These are phyloP conservation scores for Pseudogymnoascus pannorum DNA, from an alignment of 2,329 filamentous ascomycete species.

Conservation along the genomic window DNA sequence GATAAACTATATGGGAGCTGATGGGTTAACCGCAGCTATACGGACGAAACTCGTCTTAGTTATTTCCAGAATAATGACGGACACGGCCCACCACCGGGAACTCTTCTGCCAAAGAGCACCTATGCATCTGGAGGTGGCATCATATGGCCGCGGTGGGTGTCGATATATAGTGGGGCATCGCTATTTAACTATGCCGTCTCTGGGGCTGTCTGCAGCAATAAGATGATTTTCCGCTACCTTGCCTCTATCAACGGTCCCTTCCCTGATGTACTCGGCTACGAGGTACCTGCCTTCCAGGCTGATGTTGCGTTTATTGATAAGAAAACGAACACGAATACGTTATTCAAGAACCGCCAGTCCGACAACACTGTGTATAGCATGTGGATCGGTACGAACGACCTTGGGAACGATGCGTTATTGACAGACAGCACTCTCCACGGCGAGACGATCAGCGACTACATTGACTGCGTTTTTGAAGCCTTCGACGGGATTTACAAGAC, in stretches of 20 bases:
- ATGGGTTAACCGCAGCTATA: no score
- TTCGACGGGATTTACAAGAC: conserved; percentile 57
- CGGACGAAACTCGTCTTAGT: conserved; percentile 59
- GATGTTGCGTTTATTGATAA: conserved; percentile 35
- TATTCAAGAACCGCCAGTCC: conserved; percentile 39
- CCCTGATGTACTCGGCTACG: conserved; percentile 56
- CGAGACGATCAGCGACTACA: conserved; percentile 56
- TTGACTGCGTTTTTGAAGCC: conserved; percentile 58
- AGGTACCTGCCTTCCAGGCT: conserved; percentile 49
- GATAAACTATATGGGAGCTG: no score
- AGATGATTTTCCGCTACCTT: conserved; percentile 52
- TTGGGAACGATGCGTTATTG: conserved; percentile 59
- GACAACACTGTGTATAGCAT: conserved; percentile 64
- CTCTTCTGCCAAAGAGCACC: conserved; percentile 38
- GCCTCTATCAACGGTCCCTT: conserved; percentile 45
- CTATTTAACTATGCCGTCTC: conserved; percentile 64
- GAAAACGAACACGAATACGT: conserved; percentile 27
- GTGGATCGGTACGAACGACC: conserved; percentile 78
- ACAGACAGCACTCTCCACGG: conserved; percentile 51
- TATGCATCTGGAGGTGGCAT: conserved; percentile 57
- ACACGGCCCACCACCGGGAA: conserved; percentile 54
- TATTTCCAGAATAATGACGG: conserved; percentile 57
- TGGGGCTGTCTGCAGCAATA: conserved; percentile 66
- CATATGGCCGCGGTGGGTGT: conserved; percentile 62
- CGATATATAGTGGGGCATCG: conserved; percentile 48